Conservation (phyloP, 306 rosid species). For the Adenanthera pavonina region DNA sequence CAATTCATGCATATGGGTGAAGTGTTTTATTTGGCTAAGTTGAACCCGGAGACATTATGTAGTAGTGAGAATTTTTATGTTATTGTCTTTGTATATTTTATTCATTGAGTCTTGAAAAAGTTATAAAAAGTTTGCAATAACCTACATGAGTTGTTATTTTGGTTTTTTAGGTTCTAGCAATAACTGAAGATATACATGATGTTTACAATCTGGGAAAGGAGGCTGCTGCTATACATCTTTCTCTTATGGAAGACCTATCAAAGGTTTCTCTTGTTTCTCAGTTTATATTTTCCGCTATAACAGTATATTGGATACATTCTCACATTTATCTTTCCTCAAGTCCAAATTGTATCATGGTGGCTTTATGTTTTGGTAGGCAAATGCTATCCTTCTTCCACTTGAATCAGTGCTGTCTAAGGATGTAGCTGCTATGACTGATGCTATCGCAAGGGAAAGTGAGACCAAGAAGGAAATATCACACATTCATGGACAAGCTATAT, state of each 20-base stretch:
- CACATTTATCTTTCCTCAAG: constrained; percentile 33
- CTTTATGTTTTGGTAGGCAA: constrained; percentile 63
- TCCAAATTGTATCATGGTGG: constrained; percentile 41
- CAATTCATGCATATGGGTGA: neutral
- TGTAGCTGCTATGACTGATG: constrained; percentile 87
- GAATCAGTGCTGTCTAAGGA: constrained; percentile 91
- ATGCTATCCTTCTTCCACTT: constrained; percentile 85
- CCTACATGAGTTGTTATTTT: neutral
- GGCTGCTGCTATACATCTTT: constrained; percentile 77
- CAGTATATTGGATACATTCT: constrained; percentile 25
- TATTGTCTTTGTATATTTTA: neutral
- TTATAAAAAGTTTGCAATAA: neutral
- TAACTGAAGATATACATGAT: constrained; percentile 94
- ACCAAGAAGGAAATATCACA: constrained; percentile 80
- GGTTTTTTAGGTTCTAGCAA: constrained; percentile 72
- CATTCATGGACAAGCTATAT: constrained; percentile 96
- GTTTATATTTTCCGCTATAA: constrained; percentile 15
- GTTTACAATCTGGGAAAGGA: constrained; percentile 91
- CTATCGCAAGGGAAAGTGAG: constrained; percentile 77
- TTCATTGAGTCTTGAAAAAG: neutral
- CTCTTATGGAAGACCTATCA: constrained; percentile 84
- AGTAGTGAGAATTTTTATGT: neutral
- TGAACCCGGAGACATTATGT: neutral
- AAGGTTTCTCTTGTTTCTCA: constrained; percentile 60
- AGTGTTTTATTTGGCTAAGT: neutral